phyloP scores from a whole-genome alignment of 352 stramenopile species.

The Globisporangium irregulare region DNA sequence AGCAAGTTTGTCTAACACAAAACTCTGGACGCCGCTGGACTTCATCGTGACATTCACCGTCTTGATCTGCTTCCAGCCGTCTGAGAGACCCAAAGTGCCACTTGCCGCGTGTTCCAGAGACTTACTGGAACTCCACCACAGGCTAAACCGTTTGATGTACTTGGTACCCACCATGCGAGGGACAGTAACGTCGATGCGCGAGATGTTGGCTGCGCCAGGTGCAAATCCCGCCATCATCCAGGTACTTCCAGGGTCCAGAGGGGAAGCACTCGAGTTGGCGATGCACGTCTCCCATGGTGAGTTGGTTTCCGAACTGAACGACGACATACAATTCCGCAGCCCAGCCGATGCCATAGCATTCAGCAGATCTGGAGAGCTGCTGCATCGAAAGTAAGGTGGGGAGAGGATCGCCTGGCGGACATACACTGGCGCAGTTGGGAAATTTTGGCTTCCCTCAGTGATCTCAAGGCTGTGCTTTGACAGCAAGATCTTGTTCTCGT shows the following conservation, averaged over 20 bases:
- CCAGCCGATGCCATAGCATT: constrained; percentile 5
- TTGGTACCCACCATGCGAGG: constrained; percentile 37
- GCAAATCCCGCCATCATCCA: constrained; percentile 60
- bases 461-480: constrained; percentile 38
- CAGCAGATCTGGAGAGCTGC: constrained; percentile 20
- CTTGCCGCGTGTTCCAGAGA: constrained; percentile 14
- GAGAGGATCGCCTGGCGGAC: constrained; percentile 25
- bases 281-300: constrained; percentile 41
- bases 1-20: constrained; percentile 27
- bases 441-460: constrained; percentile 51
- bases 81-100: constrained; percentile 27
- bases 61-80: constrained; percentile 40
- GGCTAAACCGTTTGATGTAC: constrained; percentile 42
- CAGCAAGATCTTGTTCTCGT: constrained; percentile 59
- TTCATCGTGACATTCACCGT: constrained; percentile 37
- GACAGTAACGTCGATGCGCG: constrained; percentile 36
- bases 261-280: constrained; percentile 23
- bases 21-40: constrained; percentile 35
- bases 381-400: constrained; percentile 34
- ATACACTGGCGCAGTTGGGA: constrained; percentile 35
- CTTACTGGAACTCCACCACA: constrained; percentile 40
- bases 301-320: constrained; percentile 17
- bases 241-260: constrained; percentile 37
- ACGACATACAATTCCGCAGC: constrained; percentile 9
- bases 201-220: constrained; percentile 27